These are phyloP conservation scores for Elsinoe arachidis DNA, from an alignment of 2,329 filamentous ascomycete genomes.

Conservation along the genomic window DNA sequence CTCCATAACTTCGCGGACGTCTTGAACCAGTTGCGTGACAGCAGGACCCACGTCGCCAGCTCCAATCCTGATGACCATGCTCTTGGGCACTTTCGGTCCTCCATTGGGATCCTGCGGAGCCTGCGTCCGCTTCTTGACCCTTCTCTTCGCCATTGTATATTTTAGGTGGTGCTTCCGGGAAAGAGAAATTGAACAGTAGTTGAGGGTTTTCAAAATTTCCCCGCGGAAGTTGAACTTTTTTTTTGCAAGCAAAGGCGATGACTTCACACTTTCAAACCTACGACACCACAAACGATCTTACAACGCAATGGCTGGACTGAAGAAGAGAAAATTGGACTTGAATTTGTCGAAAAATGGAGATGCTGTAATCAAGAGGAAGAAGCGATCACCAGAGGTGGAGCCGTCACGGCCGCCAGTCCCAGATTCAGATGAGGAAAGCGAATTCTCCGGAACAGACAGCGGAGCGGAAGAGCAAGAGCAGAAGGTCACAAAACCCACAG, in stretches of 20 bases:
- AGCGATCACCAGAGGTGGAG: constrained; percentile 15
- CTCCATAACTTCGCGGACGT: constrained; percentile 91
- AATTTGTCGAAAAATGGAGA: neutral
- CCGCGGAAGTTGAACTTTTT: neutral
- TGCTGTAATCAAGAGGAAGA: constrained; percentile 14
- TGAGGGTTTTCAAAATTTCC: constrained; percentile 11
- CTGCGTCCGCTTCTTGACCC: constrained; percentile 75
- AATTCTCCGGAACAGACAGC: constrained; percentile 16
- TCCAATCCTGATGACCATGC: constrained; percentile 96
- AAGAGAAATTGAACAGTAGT: neutral
- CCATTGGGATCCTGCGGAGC: constrained; percentile 39
- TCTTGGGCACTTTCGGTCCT: constrained; percentile 67
- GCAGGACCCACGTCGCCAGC: constrained; percentile 87
- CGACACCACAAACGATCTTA: neutral
- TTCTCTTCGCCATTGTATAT: constrained; percentile 61
- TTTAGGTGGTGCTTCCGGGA: neutral
- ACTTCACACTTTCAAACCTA: neutral
- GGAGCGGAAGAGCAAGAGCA: constrained; percentile 20
- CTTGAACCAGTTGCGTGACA: constrained; percentile 81
- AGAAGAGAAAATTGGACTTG: constrained; percentile 10
- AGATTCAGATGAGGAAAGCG: constrained; percentile 17
- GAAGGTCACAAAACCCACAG: constrained; percentile 22
- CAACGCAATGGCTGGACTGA: neutral
- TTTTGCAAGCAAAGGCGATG: neutral
- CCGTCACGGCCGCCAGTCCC: neutral